Base-by-base conservation (phyloP, 2,329 filamentous ascomycete species). In the Colletotrichum liriopes region DNA sequence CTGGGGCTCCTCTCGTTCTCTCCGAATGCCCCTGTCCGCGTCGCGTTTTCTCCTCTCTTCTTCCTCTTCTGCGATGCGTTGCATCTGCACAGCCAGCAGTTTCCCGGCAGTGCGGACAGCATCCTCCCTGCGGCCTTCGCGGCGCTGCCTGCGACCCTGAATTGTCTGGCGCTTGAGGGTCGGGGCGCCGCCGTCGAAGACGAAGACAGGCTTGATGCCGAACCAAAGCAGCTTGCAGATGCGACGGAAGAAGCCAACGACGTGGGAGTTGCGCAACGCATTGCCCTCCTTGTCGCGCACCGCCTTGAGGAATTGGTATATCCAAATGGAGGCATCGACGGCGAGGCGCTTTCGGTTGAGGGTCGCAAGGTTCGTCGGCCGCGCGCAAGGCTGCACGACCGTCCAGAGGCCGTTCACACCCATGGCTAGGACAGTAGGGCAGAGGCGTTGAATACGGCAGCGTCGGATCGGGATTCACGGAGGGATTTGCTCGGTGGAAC, bases 261-360 rank as follows among this genome's bases (percentile, higher is more conserved):
- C 91, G 79, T 99, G 96, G 39, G 94, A 96, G 84, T 98, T 99
- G 75, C 95, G 94, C 64, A 99, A 87, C 1, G 96, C 96, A 79
- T 99, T 98, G 65, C 96, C 96, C 83, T 99, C 96, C 79, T 98
- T 98, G 84, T 99, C 96, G 77, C 96, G 95, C 14, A 99, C 96
- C 12, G 97, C 96, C 85, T 99, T 99, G 77, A 99, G 91, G 79
- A 99, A 99, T 80, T 99, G 96, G 87, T 99, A 99, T 77, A 99
- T 98, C 96, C 96, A 99, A 81, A 99, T 99, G 16, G 95, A 98
- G 71, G 97, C 96, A 84, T 99, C 96, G 76, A 99, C 94, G 58
- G 96, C 97, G 61, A 99, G 93, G 20, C 96, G 94, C 84, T 98
- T 98, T 77, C 93, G 94, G 82, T 98, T 98, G 73, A 99, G 91